phyloP scores from a whole-genome alignment of 371 early-diverging fungal species.

The Chytridiales sp. region DNA sequence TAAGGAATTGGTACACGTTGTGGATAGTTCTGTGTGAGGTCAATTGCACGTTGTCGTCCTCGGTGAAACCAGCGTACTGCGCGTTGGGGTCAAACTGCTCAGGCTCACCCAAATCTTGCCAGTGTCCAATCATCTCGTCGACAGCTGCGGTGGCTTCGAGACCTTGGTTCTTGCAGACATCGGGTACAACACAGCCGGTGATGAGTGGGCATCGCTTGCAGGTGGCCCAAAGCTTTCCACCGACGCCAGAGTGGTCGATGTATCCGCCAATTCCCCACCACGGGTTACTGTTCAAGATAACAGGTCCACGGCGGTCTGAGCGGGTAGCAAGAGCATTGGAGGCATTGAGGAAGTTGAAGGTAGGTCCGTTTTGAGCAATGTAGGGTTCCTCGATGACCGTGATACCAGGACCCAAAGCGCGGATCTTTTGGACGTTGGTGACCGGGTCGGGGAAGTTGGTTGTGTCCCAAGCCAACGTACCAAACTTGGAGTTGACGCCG shows the following conservation, averaged over 20 bases:
- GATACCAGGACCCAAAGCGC: conserved; percentile 19
- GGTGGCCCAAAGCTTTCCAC: conserved; percentile 5
- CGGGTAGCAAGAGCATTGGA: conserved; percentile 2
- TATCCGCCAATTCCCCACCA: conserved; percentile 25
- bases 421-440: conserved; percentile 10
- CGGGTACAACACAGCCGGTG: conserved; percentile 8
- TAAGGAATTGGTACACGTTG: conserved; percentile 28
- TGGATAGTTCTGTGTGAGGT: conserved; percentile 12
- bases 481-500: conserved; percentile 5
- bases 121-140: conserved; percentile 17
- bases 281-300: conserved; percentile 6
- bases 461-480: conserved; percentile 20
- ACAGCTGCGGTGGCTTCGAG: background rate
- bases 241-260: conserved; percentile 14
- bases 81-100: conserved; percentile 13
- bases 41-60: conserved; percentile 12
- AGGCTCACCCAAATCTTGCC: conserved; percentile 27
- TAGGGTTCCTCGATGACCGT: conserved; percentile 23
- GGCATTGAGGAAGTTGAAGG: conserved; percentile 6
- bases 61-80: conserved; percentile 13
- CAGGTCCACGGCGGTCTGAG: background rate
- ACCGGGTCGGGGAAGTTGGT: conserved; percentile 20
- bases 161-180: background rate
- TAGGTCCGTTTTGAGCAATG: conserved; percentile 4
- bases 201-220: conserved; percentile 26